A percentile compares a stretch with the other conserved stretches of the same genome.
Evolutionary conservation across 2,329 filamentous ascomycete genomes (phyloP).

Genomic region (Nakataea oryzae): DNA sequence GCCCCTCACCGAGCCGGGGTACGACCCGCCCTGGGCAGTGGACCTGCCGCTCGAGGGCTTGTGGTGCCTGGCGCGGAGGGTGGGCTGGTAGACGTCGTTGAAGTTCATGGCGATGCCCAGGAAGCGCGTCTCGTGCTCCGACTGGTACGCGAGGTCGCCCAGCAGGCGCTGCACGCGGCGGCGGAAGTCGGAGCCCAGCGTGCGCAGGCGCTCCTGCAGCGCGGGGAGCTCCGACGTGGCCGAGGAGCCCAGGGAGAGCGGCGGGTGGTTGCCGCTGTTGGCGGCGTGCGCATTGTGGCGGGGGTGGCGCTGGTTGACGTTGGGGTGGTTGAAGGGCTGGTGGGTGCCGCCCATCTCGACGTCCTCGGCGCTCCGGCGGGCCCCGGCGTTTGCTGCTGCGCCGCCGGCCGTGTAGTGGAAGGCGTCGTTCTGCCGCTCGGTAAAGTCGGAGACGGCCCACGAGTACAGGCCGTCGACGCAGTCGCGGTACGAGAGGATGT

Average conservation of each 20-base stretch:
- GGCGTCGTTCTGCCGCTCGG: conserved; percentile 73
- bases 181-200: conserved; percentile 67
- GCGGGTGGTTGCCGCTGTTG: neutral
- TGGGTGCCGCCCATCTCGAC: conserved; percentile 1
- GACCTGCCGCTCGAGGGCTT: conserved; percentile 1
- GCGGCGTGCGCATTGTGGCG: conserved; percentile 11
- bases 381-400: neutral
- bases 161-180: conserved; percentile 69
- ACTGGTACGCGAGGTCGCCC: conserved; percentile 84
- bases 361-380: neutral
- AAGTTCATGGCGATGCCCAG: conserved; percentile 98
- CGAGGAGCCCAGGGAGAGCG: conserved; percentile 35
- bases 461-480: conserved; percentile 89
- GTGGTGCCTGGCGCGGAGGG: conserved; percentile 1
- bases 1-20: neutral
- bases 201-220: conserved; percentile 61
- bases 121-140: conserved; percentile 92
- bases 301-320: conserved; percentile 41
- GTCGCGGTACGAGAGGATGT: conserved; percentile 90
- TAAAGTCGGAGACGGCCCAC: conserved; percentile 91
- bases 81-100: conserved; percentile 88
- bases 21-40: neutral
- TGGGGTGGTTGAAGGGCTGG: neutral
- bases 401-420: conserved; percentile 1
- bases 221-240: conserved; percentile 60